Conservation (phyloP, 192 early-diverging fungal species). For the Chytriomyces hyalinus region DNA sequence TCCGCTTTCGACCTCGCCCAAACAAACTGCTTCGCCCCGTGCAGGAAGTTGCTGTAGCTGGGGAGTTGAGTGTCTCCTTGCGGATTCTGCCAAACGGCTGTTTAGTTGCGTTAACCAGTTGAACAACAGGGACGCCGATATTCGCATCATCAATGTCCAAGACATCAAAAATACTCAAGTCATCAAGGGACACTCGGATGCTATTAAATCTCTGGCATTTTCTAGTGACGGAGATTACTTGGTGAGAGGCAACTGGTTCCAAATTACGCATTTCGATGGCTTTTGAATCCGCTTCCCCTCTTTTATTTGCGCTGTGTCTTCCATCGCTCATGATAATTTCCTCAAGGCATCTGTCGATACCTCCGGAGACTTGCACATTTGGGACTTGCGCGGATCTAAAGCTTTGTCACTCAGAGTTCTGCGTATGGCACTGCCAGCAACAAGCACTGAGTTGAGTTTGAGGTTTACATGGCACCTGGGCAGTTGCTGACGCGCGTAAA, state of each 20-base stretch:
- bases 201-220: conserved; percentile 86
- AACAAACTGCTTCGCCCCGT: background rate
- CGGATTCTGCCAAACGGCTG: background rate
- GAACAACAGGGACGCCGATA: conserved; percentile 41
- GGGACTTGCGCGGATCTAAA: conserved; percentile 60
- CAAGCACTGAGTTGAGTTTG: conserved; percentile 52
- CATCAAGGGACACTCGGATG: conserved; percentile 90
- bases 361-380: conserved; percentile 69
- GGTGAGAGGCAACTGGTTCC: conserved; percentile 44
- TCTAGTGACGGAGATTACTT: conserved; percentile 82
- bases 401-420: conserved; percentile 54
- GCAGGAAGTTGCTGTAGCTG: conserved; percentile 27
- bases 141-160: conserved; percentile 43
- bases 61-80: conserved; percentile 29
- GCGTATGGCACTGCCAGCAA: conserved; percentile 36
- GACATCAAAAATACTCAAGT: conserved; percentile 50
- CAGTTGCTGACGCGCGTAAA: too few relatives aligned
- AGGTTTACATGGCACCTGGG: conserved; percentile 37
- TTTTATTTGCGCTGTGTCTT: background rate
- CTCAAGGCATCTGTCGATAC: conserved; percentile 53
- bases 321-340: conserved; percentile 6
- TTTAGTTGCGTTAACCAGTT: background rate
- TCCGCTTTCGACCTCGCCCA: conserved; percentile 16
- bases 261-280: background rate
- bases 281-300: background rate